Evolutionary conservation across 345 rosid species (phyloP).

Genomic region (Noccaea bulbosa): DNA sequence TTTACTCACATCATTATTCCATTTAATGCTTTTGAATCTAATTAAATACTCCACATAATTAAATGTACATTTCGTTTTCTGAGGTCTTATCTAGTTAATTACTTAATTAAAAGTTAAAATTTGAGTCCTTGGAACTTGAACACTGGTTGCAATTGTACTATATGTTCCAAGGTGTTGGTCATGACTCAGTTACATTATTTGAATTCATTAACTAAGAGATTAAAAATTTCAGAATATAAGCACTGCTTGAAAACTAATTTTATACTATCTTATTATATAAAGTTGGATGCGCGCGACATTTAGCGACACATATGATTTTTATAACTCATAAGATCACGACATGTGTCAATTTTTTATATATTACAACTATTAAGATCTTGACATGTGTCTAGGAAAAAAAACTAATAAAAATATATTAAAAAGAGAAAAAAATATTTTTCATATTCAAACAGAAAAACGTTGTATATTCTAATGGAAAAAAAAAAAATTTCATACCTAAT

Average conservation of each 20-base stretch:
- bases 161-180: conserved; percentile 46
- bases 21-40: conserved; percentile 5
- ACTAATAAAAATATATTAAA: no score
- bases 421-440: no score
- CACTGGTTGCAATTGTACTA: conserved; percentile 26
- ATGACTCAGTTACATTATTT: conserved; percentile 18
- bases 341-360: no score
- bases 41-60: not conserved
- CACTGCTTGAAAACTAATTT: not conserved
- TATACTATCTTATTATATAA: no score
- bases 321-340: no score
- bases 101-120: conserved; percentile 27
- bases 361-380: no score
- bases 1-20: conserved; percentile 3
- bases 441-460: no score
- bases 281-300: no score
- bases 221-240: not conserved
- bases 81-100: not conserved
- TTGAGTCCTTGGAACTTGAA: conserved; percentile 44
- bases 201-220: conserved; percentile 5
- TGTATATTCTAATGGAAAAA: no score
- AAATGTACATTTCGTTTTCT: not conserved
- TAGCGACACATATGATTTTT: no score
- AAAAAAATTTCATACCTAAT: no score
- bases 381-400: no score